Base-by-base conservation (phyloP, 176 grass and related monocot genomes). In the Musa beccarii region DNA sequence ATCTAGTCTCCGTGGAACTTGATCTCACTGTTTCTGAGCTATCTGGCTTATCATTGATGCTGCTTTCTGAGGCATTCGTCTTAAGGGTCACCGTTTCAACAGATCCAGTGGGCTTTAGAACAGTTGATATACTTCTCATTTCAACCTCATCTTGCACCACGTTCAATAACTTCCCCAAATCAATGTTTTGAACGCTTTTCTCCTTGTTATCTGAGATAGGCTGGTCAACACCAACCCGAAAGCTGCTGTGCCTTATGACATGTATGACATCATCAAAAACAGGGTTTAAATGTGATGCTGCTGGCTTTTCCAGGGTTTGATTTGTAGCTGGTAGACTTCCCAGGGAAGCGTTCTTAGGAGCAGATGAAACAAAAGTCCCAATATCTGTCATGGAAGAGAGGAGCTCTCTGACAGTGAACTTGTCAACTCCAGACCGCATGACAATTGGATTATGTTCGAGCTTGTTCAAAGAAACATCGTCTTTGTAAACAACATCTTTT, bases 331-430 rank as follows among this genome's bases (percentile, higher is more conserved):
- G 81, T 79, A 79, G 80, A 63, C 78, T 83, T 1, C 81, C 80
- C 63, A 49, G 1, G 19, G 65, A 28, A 69, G 74, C 56, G 50
- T 59, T 77, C 76, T 76, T 85, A 16, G 71, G 49, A 49, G 79
- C 49, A 73, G 83, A 71, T 74, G 90, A 75, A 74, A 83, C 83
- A 65, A 83, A 83, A 8, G 81, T 72, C 75, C 74, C 63, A 80
- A 71, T 84, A 74, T 84, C 83, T 63, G 84, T 79, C 70, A 89
- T 84, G 22, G 91, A 82, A 59, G 91, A 95, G 73, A 95, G 89
- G 52, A 99, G 79, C 49, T 99, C 96, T 84, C 88, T 83, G 63
- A 99, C 96, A 43, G 86, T 89, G 78, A 92, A 95, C 81, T 89
- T 91, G 74, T 95, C 96, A 53, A 89, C 86, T n/a, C 86, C 91